Conservation (phyloP, 345 rosid genomes). For the Cochlearia excelsa region DNA sequence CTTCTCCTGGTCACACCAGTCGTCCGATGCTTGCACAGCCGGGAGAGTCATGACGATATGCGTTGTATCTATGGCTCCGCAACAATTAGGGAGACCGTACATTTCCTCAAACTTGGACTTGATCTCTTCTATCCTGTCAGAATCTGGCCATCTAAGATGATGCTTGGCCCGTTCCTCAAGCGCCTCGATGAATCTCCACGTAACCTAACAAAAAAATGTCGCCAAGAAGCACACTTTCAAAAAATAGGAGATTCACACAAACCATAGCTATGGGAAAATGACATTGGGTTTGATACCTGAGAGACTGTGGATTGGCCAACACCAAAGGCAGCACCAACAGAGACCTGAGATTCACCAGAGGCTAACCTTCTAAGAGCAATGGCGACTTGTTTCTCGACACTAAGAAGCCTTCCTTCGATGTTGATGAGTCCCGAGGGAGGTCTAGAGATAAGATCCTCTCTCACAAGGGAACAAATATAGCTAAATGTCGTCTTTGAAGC, state of each 20-base stretch:
- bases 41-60: slow-evolving; percentile 92
- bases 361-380: slow-evolving; percentile 85
- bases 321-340: slow-evolving; percentile 84
- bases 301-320: slow-evolving; percentile 98
- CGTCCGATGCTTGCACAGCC: slow-evolving; percentile 88
- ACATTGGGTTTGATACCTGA: slow-evolving; percentile 33
- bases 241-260: no score
- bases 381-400: slow-evolving; percentile 96
- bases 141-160: slow-evolving; percentile 86
- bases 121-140: slow-evolving; percentile 54
- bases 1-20: slow-evolving; percentile 89
- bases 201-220: slow-evolving; percentile 39
- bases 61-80: slow-evolving; percentile 86
- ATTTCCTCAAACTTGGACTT: slow-evolving; percentile 58
- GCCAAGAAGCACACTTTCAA: slow-evolving; percentile 2
- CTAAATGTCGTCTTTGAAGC: slow-evolving; percentile 77
- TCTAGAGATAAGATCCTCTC: slow-evolving; percentile 83
- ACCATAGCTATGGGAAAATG: neutral
- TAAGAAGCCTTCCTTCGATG: slow-evolving; percentile 94
- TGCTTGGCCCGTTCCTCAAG: slow-evolving; percentile 85
- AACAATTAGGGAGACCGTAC: slow-evolving; percentile 83
- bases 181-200: slow-evolving; percentile 98
- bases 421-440: slow-evolving; percentile 95
- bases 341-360: slow-evolving; percentile 95
- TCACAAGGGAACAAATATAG: slow-evolving; percentile 81